A percentile compares a stretch with the other conserved stretches of the same genome.
Evolutionary conservation across 1,284 basidiomycete species (phyloP).

Genomic region (Volvariella surrecta): DNA sequence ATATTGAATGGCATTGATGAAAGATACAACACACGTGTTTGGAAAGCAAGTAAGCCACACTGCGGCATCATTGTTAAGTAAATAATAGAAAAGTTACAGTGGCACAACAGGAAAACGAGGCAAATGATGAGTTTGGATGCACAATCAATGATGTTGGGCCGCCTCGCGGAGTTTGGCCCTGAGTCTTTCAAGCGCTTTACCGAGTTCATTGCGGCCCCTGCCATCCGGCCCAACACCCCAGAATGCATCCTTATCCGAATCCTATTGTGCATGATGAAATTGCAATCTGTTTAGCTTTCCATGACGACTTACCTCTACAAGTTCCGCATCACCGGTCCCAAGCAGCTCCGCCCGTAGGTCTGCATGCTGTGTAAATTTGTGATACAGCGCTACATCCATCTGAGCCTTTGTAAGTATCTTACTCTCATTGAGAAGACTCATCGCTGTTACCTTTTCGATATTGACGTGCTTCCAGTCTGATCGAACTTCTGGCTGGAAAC

Average conservation of each 20-base stretch:
- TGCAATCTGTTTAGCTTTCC: background rate
- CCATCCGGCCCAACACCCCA: conserved; percentile 60
- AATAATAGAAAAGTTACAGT: conserved; percentile 5
- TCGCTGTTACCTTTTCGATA: conserved; percentile 38
- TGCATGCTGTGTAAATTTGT: conserved; percentile 57
- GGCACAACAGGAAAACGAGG: conserved; percentile 14
- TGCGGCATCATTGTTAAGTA: conserved; percentile 9
- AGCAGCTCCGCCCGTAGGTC: conserved; percentile 46
- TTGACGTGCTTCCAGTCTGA: conserved; percentile 57
- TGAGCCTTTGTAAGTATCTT: conserved; percentile 15
- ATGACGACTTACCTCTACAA: conserved; percentile 42
- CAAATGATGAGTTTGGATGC: conserved; percentile 11
- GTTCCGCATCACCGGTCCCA: conserved; percentile 48
- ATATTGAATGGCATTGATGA: background rate
- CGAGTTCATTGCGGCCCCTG: conserved; percentile 61
- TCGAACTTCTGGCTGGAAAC: conserved; percentile 49
- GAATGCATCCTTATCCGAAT: conserved; percentile 60
- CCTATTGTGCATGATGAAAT: conserved; percentile 23
- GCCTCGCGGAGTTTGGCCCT: conserved; percentile 37
- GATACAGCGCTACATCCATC: conserved; percentile 53
- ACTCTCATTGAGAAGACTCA: conserved; percentile 1
- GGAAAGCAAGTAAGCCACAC: conserved; percentile 11
- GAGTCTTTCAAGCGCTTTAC: conserved; percentile 55
- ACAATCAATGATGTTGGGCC: background rate
- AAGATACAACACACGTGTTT: conserved; percentile 13